A percentile compares a stretch with the other conserved stretches of the same genome.
Evolutionary conservation across 169 alveolate genomes (phyloP).

Genomic region (Eimeria maxima): DNA sequence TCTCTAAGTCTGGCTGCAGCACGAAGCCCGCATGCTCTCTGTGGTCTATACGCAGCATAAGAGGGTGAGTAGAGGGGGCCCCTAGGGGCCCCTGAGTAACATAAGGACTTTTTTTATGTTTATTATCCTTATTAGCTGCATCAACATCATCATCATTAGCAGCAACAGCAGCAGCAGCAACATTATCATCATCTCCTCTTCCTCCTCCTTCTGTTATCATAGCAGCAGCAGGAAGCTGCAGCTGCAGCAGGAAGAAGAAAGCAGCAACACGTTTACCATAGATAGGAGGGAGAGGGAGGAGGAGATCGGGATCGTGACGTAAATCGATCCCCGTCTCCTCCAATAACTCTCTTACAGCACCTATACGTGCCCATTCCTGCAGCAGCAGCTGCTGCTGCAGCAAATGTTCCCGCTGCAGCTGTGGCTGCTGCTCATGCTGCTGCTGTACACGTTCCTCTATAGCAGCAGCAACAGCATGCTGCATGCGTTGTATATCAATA

Average conservation of each 20-base stretch:
- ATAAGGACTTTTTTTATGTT: no score
- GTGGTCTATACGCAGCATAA: background rate
- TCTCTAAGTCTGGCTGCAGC: background rate
- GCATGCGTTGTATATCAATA: background rate
- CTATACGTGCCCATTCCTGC: conserved; percentile 59
- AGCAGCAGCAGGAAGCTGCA: conserved; percentile 13
- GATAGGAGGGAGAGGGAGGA: conserved; percentile 7
- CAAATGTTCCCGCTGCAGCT: background rate
- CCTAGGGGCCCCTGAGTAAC: conserved; percentile 31
- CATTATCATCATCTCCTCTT: no score
- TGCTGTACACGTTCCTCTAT: conserved; percentile 20
- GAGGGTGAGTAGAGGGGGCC: background rate
- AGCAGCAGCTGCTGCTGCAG: conserved; percentile 15
- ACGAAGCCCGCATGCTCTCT: background rate
- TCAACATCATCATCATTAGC: background rate
- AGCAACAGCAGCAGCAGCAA: no score
- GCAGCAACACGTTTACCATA: conserved; percentile 4
- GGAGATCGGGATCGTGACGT: background rate
- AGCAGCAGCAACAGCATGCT: background rate
- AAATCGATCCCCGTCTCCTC: conserved; percentile 19
- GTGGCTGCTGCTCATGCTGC: conserved; percentile 46
- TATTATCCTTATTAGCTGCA: no score
- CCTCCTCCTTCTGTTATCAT: background rate
- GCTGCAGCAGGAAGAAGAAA: conserved; percentile 23
- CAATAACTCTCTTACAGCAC: background rate